These are phyloP conservation scores for Tulasnella sp. DNA, from an alignment of 768 basidiomycete genomes.

Conservation along the genomic window DNA sequence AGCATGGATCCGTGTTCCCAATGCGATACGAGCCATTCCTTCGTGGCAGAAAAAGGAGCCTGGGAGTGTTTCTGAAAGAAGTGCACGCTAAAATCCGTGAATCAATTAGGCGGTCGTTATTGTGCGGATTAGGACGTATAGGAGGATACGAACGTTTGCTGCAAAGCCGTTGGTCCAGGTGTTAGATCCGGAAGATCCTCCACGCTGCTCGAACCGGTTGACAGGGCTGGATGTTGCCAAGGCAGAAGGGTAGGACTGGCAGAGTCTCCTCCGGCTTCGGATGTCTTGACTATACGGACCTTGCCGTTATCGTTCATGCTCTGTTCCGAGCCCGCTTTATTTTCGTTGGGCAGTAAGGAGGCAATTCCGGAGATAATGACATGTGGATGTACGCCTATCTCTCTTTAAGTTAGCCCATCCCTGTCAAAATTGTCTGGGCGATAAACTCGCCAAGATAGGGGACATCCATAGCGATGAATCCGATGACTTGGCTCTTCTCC, in stretches of 20 bases:
- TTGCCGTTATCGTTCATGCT: conserved; percentile 13
- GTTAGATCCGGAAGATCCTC: conserved; percentile 4
- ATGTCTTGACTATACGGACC: conserved; percentile 1
- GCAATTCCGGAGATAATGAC: conserved; percentile 16
- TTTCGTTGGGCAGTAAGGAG: conserved; percentile 6
- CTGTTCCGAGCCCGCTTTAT: neutral
- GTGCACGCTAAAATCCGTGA: conserved; percentile 23
- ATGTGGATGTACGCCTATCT: conserved; percentile 13
- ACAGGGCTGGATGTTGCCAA: neutral
- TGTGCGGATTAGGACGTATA: neutral
- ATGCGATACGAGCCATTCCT: conserved; percentile 42
- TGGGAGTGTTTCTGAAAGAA: conserved; percentile 46
- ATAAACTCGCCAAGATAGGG: conserved; percentile 14
- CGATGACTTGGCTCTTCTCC: conserved; percentile 5
- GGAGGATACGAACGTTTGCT: neutral
- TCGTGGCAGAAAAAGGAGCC: conserved; percentile 38
- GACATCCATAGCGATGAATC: conserved; percentile 13
- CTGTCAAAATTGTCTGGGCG: neutral
- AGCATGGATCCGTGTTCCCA: conserved; percentile 49
- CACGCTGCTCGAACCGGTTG: too few relatives aligned
- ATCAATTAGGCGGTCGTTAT: neutral
- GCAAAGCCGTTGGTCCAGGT: conserved; percentile 2
- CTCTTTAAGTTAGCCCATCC: too few relatives aligned
- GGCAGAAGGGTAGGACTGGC: neutral
- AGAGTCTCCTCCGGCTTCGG: neutral